A percentile compares a stretch with the other conserved stretches of the same genome.
Conservation (phyloP, 176 grass and related monocot genomes). For the Musa beccarii region DNA sequence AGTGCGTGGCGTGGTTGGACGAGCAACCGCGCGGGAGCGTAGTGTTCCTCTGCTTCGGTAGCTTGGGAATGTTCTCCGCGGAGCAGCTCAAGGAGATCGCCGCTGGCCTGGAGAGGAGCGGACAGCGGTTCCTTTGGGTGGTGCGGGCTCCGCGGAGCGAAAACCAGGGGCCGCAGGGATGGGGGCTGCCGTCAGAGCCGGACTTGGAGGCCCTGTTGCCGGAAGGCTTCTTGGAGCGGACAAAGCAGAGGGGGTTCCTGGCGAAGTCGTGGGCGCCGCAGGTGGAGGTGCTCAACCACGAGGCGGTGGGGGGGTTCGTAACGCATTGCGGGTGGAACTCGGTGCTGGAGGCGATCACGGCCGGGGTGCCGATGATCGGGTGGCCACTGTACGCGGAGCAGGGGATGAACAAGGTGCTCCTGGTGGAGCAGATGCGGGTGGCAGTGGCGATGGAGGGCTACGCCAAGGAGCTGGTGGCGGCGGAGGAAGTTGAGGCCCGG, state of each 20-base stretch:
- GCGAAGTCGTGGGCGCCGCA: constrained; percentile 47
- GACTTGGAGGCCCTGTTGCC: not conserved
- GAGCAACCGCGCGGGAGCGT: constrained; percentile 24
- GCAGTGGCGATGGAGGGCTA: constrained; percentile 11
- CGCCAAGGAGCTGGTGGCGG: not conserved
- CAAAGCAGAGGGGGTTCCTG: constrained; percentile 25
- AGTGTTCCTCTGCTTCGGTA: constrained; percentile 7
- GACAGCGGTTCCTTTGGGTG: constrained; percentile 27
- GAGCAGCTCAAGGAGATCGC: constrained; percentile 26
- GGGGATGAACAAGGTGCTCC: constrained; percentile 22
- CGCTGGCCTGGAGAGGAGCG: constrained; percentile 16
- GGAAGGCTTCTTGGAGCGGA: constrained; percentile 22
- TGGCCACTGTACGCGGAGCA: constrained; percentile 31
- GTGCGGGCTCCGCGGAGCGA: not conserved
- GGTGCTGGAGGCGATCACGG: constrained; percentile 23
- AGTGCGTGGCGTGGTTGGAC: constrained; percentile 10
- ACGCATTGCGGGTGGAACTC: constrained; percentile 66
- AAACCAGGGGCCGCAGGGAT: not conserved
- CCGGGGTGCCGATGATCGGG: constrained; percentile 24
- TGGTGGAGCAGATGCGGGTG: constrained; percentile 17
- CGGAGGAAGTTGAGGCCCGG: constrained; percentile 24
- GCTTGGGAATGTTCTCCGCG: not conserved
- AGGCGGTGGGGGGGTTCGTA: constrained; percentile 31
- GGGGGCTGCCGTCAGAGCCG: not conserved
- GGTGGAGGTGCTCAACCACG: constrained; percentile 22